A percentile compares a stretch with the other conserved stretches of the same genome.
Conservation (phyloP, 192 early-diverging fungal genomes). For the Geranomyces variabilis region DNA sequence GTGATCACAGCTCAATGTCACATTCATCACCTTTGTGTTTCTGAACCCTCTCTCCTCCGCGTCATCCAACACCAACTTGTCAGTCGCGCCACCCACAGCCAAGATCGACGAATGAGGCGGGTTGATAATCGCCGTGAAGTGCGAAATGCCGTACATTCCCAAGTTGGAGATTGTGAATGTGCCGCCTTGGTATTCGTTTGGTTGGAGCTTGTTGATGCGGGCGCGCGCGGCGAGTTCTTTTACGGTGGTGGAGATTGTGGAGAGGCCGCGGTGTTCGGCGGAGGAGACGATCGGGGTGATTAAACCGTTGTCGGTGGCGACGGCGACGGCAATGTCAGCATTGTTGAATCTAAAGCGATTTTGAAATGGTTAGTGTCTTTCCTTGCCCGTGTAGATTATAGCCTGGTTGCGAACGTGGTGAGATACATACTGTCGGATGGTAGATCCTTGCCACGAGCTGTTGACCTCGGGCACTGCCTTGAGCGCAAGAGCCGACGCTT, state of each 20-base stretch:
- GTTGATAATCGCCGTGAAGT: slow-evolving; percentile 98
- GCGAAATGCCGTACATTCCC: slow-evolving; percentile 93
- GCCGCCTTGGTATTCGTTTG: slow-evolving; percentile 98
- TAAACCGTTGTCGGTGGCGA: slow-evolving; percentile 84
- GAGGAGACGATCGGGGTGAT: slow-evolving; percentile 91
- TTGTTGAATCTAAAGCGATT: slow-evolving; percentile 69
- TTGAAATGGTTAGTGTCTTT: slow-evolving; percentile 19
- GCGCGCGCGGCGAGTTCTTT: slow-evolving; percentile 84
- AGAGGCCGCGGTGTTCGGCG: slow-evolving; percentile 85
- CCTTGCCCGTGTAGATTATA: too few relatives aligned
- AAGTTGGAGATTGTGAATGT: slow-evolving; percentile 98
- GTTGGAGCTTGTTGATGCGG: slow-evolving; percentile 84
- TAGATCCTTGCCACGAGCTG: slow-evolving; percentile 83
- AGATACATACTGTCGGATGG: slow-evolving; percentile 80
- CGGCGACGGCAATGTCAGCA: slow-evolving; percentile 94
- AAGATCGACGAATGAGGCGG: slow-evolving; percentile 92
- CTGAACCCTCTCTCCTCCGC: slow-evolving; percentile 54
- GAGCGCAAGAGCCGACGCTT: slow-evolving; percentile 87
- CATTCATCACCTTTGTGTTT: slow-evolving; percentile 56
- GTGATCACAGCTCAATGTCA: slow-evolving; percentile 90
- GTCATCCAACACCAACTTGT: slow-evolving; percentile 62
- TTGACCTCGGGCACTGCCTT: slow-evolving; percentile 94
- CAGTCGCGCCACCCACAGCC: slow-evolving; percentile 83
- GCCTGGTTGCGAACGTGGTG: background rate
- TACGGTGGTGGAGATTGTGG: slow-evolving; percentile 81